Base-by-base conservation (phyloP, 1,284 basidiomycete species). In the Leccinum solheimii region DNA sequence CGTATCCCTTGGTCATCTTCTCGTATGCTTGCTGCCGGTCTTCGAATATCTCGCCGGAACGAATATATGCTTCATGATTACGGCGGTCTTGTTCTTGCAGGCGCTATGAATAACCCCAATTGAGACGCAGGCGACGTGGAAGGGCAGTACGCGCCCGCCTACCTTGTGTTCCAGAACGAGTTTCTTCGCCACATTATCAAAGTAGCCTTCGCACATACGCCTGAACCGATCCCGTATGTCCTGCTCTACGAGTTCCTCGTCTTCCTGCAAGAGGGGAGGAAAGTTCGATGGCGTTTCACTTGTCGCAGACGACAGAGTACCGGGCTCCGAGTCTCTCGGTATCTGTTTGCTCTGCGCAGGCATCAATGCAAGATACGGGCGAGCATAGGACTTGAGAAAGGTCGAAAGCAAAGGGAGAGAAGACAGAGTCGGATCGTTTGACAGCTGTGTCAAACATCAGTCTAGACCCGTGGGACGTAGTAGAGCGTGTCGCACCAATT, bases 41-140 rank as follows among this genome's bases (percentile, higher is more conserved):
- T 74, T 99, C 97, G 68, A 99, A 99, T 66, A 99, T 98, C 77
- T 99, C 96, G 26, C 97, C 97, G 1, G 95, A 98, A 43, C 94
- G 92, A 70, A 99, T 98, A 75, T 99, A 99, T 61, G 97, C 97
- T 79, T 99, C 97, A 71, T 98, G 96, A 68, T 99, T 99, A 56
- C 91, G 86, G 66, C 90, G 88, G 73, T 99, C 97, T 77, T 98
- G 95, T 65, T 98, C 95, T 86, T 98, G 94, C 49, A 99, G 81
- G 62, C 91, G 88, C 92, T 98, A 71, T 36, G 61, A 23, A 59
- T 10, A 36, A 34, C 13, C 27, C 51, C 14, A 43, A 38, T 60
- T 61, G 9, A 16, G 55, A 45, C 34, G 52, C 19, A 38, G 23
- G 16, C 27, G 3, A 21, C 5, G 8, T 32, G 36, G 19, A 26